Evolutionary conservation across 2,329 filamentous ascomycete genomes (phyloP), one percentile per base, ranked within the genome.

Genomic region (Aspergillus eucalypticola): DNA sequence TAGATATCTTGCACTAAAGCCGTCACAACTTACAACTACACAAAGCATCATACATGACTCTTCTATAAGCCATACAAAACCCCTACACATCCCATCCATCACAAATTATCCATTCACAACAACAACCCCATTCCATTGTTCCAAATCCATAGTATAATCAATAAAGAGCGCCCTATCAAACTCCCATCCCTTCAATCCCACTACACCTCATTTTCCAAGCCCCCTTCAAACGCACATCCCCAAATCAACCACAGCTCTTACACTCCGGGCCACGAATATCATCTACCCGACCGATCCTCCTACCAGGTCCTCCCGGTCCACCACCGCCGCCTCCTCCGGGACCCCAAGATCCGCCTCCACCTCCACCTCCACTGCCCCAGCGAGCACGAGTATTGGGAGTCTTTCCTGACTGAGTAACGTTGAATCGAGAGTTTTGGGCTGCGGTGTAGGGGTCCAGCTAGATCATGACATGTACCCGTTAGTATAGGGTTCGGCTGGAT

Each of bases 191-290:
- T 44, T 13, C 39, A 42, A 19, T 17, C 7, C 15, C 15, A 13
- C 39, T 17, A 59, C 60, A 53, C 62, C 10, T 35, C 23, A 21
- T 44, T 32, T 13, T 15, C 50, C 15, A 11, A 10, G 1, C 48
- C 32, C 32, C 10, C 11, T 19, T 11, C 13, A 50, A 3, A 11
- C 21, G 5, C 25, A 13, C n/a, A 23, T 49, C 11, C 11, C 8
- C 17, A 19, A 13, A 56, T 74, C 67, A 78, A 23, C 70, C 67
- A 70, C 79, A 81, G 56, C 79, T 79, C 49, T 73, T 72, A 64
- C 80, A 82, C 64, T 81, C 79, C n/a, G 79, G 78, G 7, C 72
- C 79, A 27, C 79, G 73, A 54, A 82, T 72, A 75, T 82, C 80
- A 66, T 81, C 78, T 21, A 82, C 75, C 17, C 74, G 74, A 10